phyloP scores from a whole-genome alignment of 768 basidiomycete genomes.

The Paxillus ammoniavirescens region DNA sequence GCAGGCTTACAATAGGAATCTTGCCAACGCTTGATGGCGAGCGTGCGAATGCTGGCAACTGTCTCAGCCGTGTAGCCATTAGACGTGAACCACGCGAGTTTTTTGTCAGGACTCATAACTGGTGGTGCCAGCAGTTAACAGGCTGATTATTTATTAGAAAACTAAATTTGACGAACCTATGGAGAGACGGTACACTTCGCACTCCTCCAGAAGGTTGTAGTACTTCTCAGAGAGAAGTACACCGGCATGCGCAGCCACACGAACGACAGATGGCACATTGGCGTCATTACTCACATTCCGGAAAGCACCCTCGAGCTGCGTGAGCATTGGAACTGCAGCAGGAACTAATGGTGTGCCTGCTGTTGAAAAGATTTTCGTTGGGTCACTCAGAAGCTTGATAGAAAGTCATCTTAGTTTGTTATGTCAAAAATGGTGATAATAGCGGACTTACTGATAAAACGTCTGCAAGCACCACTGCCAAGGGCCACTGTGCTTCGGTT shows the following conservation, averaged over 20 bases:
- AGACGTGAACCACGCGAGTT: neutral
- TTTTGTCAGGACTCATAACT: neutral
- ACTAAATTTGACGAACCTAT: neutral
- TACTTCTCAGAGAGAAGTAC: neutral
- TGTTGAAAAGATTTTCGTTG: neutral
- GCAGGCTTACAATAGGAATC: too few species aligned
- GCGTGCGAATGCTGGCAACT: too few species aligned
- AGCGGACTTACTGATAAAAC: too few species aligned
- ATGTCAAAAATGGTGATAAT: too few species aligned
- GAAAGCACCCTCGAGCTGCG: neutral
- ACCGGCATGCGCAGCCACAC: neutral
- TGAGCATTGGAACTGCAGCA: neutral
- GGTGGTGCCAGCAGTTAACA: too few species aligned
- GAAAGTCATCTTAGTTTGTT: too few species aligned
- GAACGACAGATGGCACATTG: neutral
- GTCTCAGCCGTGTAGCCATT: neutral
- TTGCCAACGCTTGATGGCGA: too few species aligned
- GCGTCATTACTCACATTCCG: neutral
- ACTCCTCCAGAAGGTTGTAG: neutral
- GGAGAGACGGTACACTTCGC: neutral
- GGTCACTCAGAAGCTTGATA: slow-evolving; percentile 20
- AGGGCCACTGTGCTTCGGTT: too few species aligned
- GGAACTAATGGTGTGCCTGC: neutral
- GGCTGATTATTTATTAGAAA: neutral
- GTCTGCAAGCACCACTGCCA: too few species aligned